phyloP scores from a whole-genome alignment of 2,329 filamentous ascomycete genomes.

The Microdochium paspali region DNA sequence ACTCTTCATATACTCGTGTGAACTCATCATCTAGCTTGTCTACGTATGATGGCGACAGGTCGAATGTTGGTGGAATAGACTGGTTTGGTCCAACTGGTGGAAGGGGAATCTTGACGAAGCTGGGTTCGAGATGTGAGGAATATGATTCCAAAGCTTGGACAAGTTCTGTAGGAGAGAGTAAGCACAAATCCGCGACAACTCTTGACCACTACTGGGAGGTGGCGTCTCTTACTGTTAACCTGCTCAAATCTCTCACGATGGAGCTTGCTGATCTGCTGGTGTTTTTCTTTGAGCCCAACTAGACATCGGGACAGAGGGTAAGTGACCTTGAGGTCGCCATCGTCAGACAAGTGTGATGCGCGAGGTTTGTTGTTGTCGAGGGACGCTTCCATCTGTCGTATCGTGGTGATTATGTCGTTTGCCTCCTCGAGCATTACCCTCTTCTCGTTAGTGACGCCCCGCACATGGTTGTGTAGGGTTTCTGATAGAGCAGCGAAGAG shows the following conservation, averaged over 20 bases:
- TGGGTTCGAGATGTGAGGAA: constrained; percentile 85
- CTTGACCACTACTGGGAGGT: background rate
- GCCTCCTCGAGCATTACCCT: constrained; percentile 85
- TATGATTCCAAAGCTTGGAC: constrained; percentile 92
- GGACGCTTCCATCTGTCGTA: constrained; percentile 88
- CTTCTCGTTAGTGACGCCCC: constrained; percentile 78
- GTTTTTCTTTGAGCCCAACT: constrained; percentile 74
- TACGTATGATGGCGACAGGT: constrained; percentile 86
- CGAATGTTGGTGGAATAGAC: constrained; percentile 72
- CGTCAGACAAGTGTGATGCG: constrained; percentile 48
- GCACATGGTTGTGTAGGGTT: constrained; percentile 83
- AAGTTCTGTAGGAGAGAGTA: constrained; percentile 52
- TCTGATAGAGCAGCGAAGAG: constrained; percentile 88
- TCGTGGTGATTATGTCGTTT: constrained; percentile 71
- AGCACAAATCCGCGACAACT: constrained; percentile 1
- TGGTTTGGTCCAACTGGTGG: constrained; percentile 74
- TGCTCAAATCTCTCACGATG: constrained; percentile 92
- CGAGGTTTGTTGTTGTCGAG: constrained; percentile 66
- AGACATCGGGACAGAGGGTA: constrained; percentile 78
- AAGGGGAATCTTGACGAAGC: constrained; percentile 76
- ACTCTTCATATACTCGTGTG: constrained; percentile 92
- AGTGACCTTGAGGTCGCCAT: constrained; percentile 66
- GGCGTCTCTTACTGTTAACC: constrained; percentile 65
- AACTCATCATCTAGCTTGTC: constrained; percentile 84
- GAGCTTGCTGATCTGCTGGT: constrained; percentile 66